Evolutionary conservation across 257 asterid species (phyloP).

Genomic region (Solanum appendiculatum): DNA sequence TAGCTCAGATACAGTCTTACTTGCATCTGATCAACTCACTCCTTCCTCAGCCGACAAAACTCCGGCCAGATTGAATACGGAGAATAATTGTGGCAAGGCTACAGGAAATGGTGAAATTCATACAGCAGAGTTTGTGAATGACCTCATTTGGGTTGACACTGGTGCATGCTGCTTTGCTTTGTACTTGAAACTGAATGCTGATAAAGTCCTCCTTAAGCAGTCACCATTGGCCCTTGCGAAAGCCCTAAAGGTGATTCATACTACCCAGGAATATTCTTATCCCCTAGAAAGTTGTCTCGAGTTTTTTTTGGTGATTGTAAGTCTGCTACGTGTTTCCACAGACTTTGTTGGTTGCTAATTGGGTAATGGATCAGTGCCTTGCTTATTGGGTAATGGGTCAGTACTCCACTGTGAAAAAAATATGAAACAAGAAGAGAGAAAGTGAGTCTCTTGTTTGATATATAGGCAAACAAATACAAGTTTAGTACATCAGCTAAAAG

Average conservation of each 20-base stretch:
- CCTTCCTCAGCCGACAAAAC: constrained; percentile 19
- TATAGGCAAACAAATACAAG: neutral
- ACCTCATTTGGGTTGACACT: constrained; percentile 82
- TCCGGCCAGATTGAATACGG: neutral
- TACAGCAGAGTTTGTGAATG: constrained; percentile 23
- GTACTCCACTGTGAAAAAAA: neutral
- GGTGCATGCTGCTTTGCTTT: constrained; percentile 70
- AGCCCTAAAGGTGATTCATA: constrained; percentile 63
- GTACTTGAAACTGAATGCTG: constrained; percentile 63
- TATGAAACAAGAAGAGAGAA: neutral
- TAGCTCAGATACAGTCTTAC: constrained; percentile 57
- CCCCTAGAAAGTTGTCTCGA: neutral
- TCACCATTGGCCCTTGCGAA: constrained; percentile 91
- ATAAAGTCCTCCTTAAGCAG: constrained; percentile 51
- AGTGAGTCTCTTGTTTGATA: neutral
- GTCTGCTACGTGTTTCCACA: neutral
- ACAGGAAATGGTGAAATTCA: constrained; percentile 13
- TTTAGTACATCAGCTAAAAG: neutral
- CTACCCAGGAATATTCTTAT: neutral
- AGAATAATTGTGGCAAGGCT: neutral
- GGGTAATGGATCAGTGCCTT: neutral
- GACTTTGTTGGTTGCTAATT: neutral
- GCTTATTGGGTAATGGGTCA: neutral
- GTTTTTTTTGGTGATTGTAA: neutral
- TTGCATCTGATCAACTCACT: constrained; percentile 61